phyloP scores from a whole-genome alignment of 1,284 basidiomycete genomes.

The Heterobasidion irregulare region DNA sequence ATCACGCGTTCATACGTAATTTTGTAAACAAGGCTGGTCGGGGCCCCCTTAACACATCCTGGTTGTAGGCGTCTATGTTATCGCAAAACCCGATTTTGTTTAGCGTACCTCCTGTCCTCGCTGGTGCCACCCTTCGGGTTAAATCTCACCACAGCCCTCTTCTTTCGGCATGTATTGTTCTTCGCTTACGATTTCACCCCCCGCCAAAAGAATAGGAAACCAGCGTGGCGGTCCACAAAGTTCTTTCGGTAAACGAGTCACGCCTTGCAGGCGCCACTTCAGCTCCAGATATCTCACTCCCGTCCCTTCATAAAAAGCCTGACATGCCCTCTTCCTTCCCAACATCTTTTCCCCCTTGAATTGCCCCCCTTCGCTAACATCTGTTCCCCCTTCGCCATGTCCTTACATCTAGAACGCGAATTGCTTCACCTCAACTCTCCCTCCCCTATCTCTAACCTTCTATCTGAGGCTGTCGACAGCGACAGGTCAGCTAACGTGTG shows the following conservation, averaged over 20 bases:
- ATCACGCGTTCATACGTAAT: not conserved
- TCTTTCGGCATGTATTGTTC: conserved; percentile 3
- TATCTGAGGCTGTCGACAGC: conserved; percentile 4
- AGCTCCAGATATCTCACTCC: too few relatives aligned
- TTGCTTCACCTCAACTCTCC: conserved; percentile 3
- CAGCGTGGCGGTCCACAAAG: too few relatives aligned
- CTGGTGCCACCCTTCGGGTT: not conserved
- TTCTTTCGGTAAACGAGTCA: too few relatives aligned
- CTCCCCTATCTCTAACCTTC: conserved; percentile 8
- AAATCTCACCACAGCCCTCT: not conserved
- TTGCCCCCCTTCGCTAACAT: conserved; percentile 4
- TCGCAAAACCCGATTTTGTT: not conserved
- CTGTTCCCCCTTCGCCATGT: conserved; percentile 8
- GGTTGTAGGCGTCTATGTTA: not conserved
- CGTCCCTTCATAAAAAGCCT: too few relatives aligned
- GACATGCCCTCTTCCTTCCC: too few relatives aligned
- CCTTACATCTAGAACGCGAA: conserved; percentile 9
- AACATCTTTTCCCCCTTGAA: not conserved
- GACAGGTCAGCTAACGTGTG: too few relatives aligned
- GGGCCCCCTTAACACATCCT: not conserved
- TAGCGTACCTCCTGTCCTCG: not conserved
- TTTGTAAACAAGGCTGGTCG: not conserved
- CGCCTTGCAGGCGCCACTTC: too few relatives aligned
- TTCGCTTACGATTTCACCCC: not conserved
- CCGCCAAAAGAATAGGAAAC: too few relatives aligned